phyloP scores from a whole-genome alignment of 2,329 filamentous ascomycete species.

The Ophiostoma australiae region DNA sequence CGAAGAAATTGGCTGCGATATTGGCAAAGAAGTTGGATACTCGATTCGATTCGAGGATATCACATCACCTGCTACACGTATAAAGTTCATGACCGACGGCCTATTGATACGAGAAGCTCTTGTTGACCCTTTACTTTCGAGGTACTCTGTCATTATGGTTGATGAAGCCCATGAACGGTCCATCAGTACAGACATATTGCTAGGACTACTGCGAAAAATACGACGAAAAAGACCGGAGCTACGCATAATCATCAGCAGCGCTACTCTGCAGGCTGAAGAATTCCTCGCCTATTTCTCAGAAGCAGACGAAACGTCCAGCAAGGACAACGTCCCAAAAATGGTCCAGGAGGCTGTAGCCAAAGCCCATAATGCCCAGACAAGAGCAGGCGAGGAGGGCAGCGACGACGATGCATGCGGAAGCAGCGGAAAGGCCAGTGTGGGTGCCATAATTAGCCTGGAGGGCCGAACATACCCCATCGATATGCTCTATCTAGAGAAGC shows the following conservation, averaged over 20 bases:
- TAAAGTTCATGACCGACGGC: slow-evolving; percentile 95
- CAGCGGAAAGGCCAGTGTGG: slow-evolving; percentile 33
- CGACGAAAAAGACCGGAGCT: slow-evolving; percentile 72
- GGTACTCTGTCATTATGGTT: slow-evolving; percentile 95
- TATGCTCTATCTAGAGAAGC: slow-evolving; percentile 69
- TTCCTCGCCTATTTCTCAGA: slow-evolving; percentile 73
- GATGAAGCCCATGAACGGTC: slow-evolving; percentile 95
- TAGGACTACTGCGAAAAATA: slow-evolving; percentile 90
- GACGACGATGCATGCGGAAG: slow-evolving; percentile 31
- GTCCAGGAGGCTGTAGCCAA: background rate
- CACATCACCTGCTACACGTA: slow-evolving; percentile 75
- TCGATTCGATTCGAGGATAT: slow-evolving; percentile 90
- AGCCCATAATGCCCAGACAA: background rate
- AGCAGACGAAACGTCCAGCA: slow-evolving; percentile 35
- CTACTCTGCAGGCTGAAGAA: slow-evolving; percentile 82
- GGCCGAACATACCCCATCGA: slow-evolving; percentile 87
- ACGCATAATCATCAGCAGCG: slow-evolving; percentile 85
- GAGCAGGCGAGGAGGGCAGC: slow-evolving; percentile 16
- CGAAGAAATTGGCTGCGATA: slow-evolving; percentile 76
- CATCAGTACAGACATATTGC: slow-evolving; percentile 82
- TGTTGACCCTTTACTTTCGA: slow-evolving; percentile 81
- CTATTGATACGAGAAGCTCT: slow-evolving; percentile 86
- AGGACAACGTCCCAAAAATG: slow-evolving; percentile 26
- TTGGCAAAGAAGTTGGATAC: slow-evolving; percentile 90
- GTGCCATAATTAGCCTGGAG: slow-evolving; percentile 75